phyloP scores from a whole-genome alignment of 2,329 filamentous ascomycete species.

The Aureobasidium melanogenum region DNA sequence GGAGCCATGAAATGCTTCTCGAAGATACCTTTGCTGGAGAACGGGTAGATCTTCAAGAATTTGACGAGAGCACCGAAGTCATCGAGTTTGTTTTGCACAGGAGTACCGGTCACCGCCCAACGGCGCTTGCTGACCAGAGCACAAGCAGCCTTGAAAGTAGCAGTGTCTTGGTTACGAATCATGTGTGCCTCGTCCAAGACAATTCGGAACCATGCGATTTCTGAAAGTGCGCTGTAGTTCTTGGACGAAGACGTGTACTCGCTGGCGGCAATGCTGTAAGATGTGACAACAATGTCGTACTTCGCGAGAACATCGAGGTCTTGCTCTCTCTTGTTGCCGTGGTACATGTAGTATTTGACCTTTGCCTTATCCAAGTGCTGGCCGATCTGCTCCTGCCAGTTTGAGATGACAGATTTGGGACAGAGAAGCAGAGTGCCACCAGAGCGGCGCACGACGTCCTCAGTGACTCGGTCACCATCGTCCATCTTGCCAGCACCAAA shows the following conservation, averaged over 20 bases:
- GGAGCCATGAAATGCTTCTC: constrained; percentile 70
- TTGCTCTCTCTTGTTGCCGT: constrained; percentile 67
- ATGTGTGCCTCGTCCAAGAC: constrained; percentile 92
- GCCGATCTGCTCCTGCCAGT: constrained; percentile 90
- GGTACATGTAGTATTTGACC: constrained; percentile 73
- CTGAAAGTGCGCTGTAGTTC: constrained; percentile 57
- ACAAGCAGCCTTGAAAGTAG: constrained; percentile 78
- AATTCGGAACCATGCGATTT: constrained; percentile 85
- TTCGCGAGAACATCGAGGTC: constrained; percentile 58
- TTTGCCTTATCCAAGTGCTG: constrained; percentile 60
- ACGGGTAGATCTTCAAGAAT: constrained; percentile 77
- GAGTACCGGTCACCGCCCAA: constrained; percentile 97
- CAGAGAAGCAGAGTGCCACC: constrained; percentile 79
- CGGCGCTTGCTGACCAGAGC: constrained; percentile 68
- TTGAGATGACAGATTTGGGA: constrained; percentile 81
- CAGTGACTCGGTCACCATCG: constrained; percentile 24
- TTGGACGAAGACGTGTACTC: constrained; percentile 38
- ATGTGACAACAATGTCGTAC: constrained; percentile 83
- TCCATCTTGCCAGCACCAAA: constrained; percentile 49
- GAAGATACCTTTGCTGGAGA: constrained; percentile 70
- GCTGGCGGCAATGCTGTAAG: constrained; percentile 78
- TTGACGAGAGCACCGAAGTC: constrained; percentile 80
- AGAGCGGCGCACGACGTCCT: constrained; percentile 53
- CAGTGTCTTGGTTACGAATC: constrained; percentile 75
- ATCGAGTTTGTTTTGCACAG: constrained; percentile 86